These are phyloP conservation scores for Kurtzmaniella quercitrusa DNA, from an alignment of 1,139 yeast species.

Conservation along the genomic window DNA sequence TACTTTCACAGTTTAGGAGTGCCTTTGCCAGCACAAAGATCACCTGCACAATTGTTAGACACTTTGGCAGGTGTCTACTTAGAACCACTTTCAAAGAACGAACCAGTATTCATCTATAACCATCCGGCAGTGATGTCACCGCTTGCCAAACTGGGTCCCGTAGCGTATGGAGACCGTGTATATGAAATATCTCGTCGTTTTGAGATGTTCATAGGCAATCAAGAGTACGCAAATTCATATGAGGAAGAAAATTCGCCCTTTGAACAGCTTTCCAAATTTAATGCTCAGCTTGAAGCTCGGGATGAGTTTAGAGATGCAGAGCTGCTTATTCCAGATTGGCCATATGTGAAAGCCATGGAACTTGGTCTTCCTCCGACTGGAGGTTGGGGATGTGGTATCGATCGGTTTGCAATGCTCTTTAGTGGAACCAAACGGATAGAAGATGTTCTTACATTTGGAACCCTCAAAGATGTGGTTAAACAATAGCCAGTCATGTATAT, in stretches of 20 bases:
- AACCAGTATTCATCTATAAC: constrained; percentile 73
- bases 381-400: constrained; percentile 97
- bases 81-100: constrained; percentile 53
- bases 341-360: constrained; percentile 72
- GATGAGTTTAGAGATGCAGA: constrained; percentile 55
- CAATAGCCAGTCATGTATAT: constrained; percentile 38
- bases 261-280: constrained; percentile 59
- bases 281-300: constrained; percentile 48
- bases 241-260: constrained; percentile 93
- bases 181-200: constrained; percentile 63
- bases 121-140: constrained; percentile 90
- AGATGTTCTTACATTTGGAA: constrained; percentile 80
- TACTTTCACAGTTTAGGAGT: constrained; percentile 31
- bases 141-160: constrained; percentile 61
- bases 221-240: constrained; percentile 88
- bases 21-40: constrained; percentile 38
- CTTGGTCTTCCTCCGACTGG: constrained; percentile 97
- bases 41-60: constrained; percentile 62
- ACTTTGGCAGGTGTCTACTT: constrained; percentile 56
- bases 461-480: constrained; percentile 62
- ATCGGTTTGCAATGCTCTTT: constrained; percentile 78
- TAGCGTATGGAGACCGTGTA: constrained; percentile 21
- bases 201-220: constrained; percentile 76
- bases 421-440: constrained; percentile 66
- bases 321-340: constrained; percentile 65